Percentiles rank a stretch among this genome's conserved stretches.
These are phyloP conservation scores for Calonectria ilicicola DNA, from an alignment of 2,329 filamentous ascomycete species.

Conservation along the genomic window DNA sequence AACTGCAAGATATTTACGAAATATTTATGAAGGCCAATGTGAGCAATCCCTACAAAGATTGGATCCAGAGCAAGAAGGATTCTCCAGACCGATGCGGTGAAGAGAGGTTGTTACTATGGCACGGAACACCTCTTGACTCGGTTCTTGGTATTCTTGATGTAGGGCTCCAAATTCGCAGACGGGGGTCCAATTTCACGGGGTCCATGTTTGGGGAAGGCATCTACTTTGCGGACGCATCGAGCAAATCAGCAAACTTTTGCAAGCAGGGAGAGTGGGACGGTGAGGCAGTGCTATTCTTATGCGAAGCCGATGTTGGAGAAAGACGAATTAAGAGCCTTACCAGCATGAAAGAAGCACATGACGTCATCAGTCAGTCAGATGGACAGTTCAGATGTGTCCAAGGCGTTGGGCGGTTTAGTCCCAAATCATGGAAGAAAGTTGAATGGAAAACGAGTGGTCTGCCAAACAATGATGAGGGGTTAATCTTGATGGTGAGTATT, in stretches of 20 bases:
- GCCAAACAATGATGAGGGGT: neutral
- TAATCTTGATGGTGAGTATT: neutral
- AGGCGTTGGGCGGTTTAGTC: neutral
- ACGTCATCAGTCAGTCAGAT: neutral
- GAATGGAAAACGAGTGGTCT: neutral
- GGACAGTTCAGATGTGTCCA: neutral
- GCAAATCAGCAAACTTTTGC: neutral
- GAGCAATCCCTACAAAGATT: neutral
- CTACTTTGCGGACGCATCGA: neutral
- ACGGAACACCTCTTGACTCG: neutral
- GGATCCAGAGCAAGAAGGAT: neutral
- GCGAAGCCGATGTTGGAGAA: neutral
- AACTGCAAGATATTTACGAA: neutral
- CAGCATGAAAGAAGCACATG: neutral
- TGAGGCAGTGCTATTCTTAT: neutral
- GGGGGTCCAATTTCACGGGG: neutral
- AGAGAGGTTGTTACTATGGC: neutral
- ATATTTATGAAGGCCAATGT: neutral
- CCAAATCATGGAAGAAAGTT: neutral
- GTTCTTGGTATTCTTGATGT: neutral
- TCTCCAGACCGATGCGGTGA: neutral
- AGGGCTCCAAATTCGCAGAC: neutral
- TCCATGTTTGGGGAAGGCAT: neutral
- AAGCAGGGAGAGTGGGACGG: neutral
- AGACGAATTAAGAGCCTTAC: neutral